Evolutionary conservation across 371 early-diverging fungal genomes (phyloP), one percentile per base, ranked within the genome.

Genomic region (Parasitella parasitica): DNA sequence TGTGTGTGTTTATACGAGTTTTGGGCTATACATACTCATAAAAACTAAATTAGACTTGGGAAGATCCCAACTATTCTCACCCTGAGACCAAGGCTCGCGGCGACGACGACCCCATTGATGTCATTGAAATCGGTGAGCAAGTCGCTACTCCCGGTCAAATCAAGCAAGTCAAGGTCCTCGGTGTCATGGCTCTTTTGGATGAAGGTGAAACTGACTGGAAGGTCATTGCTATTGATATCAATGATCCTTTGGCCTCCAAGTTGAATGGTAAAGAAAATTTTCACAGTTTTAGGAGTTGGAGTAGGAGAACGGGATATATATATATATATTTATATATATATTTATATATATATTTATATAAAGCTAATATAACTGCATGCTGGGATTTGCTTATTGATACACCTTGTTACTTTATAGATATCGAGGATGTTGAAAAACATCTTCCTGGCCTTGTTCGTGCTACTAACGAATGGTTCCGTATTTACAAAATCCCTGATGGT

Each of bases 121-220:
- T 94, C 16, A 87, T 91, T 77, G 99, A 98, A 74, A 95, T 98
- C 64, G 97, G 99, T 69, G 91, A 89, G 67, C 81, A 71, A 41
- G 84, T 92, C 58, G 95, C 92, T 50, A 76, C 82, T 70, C 70
- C 82, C 53, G 99, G 99, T 54, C 94, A 97, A 80, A 91, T 98
- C 66, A 97, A 97, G 85, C 93, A 95, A 84, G 97, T 94, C 64
- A 98, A 97, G 82, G 86, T 95, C 15, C 84, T 98, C 16, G 99
- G 99, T 55, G 87, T 91, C 61, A 86, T 98, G 87, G 98, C 95
- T 43, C 80, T 98, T 55, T 81, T 98, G 56, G 98, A 98, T 76
- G 95, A 95, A 76, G 95, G 93, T 57, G 98, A 98, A 80, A 96
- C 97, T 53, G 99, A 98, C 85, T 98, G 98, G 98, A 98, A 98